A percentile compares a stretch with the other conserved stretches of the same genome.
These are phyloP conservation scores for Mimosa pudica DNA, from an alignment of 306 rosid genomes.

Conservation along the genomic window DNA sequence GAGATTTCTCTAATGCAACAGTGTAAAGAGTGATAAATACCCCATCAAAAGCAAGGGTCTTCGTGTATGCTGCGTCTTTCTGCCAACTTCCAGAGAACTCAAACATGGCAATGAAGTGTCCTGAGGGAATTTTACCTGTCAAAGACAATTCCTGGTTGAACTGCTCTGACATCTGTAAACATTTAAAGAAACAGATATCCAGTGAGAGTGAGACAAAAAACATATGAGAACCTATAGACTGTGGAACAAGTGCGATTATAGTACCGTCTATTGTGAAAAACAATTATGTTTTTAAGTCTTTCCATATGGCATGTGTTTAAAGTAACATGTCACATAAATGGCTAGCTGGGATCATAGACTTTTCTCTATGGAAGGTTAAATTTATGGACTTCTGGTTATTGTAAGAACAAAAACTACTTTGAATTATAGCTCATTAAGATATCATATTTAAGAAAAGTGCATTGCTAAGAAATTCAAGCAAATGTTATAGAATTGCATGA, in stretches of 20 bases:
- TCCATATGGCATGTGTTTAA: constrained; percentile 11
- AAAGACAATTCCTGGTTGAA: constrained; percentile 87
- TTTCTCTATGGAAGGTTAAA: not conserved
- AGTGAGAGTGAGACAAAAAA: constrained; percentile 28
- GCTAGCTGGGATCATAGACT: not conserved
- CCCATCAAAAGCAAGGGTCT: constrained; percentile 94
- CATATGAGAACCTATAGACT: not conserved
- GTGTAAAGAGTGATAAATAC: constrained; percentile 89
- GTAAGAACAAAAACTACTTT: constrained; percentile 24
- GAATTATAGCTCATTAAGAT: not conserved
- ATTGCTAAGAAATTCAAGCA: constrained; percentile 11
- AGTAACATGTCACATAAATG: not conserved
- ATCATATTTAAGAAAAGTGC: constrained; percentile 23
- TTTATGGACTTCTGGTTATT: constrained; percentile 21
- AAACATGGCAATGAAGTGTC: constrained; percentile 92
- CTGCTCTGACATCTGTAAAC: constrained; percentile 95
- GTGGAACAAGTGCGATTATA: not conserved
- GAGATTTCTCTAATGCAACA: constrained; percentile 91
- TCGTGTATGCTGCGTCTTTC: constrained; percentile 90
- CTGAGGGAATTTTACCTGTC: constrained; percentile 95
- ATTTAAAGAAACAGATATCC: constrained; percentile 33
- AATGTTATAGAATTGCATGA: constrained; percentile 20
- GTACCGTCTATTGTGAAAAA: not conserved
- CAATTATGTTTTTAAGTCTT: not conserved
- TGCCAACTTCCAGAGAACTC: constrained; percentile 98